Base-by-base conservation (phyloP, 2,329 filamentous ascomycete genomes). In the Mycosphaerella sp. region DNA sequence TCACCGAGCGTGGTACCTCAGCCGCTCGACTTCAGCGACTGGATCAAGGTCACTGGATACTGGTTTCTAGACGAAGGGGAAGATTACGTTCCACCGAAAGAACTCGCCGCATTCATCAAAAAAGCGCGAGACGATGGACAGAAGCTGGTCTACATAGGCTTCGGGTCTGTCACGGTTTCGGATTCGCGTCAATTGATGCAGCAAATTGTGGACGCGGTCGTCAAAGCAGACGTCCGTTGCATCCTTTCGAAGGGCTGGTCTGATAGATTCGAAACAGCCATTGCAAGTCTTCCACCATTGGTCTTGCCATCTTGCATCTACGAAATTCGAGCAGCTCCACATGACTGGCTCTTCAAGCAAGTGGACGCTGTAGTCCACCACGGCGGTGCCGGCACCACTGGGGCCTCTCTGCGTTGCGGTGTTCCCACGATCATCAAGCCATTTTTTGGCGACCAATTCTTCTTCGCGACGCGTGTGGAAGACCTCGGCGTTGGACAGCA, bases 361-460 rank as follows among this genome's bases (percentile, higher is more conserved):
- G 88, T 98, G 50, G 93, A 98, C 64, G 93, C 91, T 4, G 91
- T 87, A 2, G 89, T 87, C 6, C 93, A 98, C 66, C 93, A 98
- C 65, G 93, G 93, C 42, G 93, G 93, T 4, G 88, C 89, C 4
- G 93, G 93, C 1, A 98, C 93, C 0, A 98, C 93, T 0, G 93
- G 93, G 1, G 93, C 93, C 0, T 95, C 89, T 68, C 75, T 98
- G 43, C 80, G 93, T 46, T 90, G 90, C 0, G 93, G 93, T 2
- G 81, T 95, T 4, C 93, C 93, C 0, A 97, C 93, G 0, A 90
- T 98, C 57, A 86, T 97, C 65, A 87, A 91, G 55, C 93, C 93
- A 0, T 98, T 97, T 74, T 98, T 98, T 65, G 93, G 93, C 4
- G 93, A 98, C 63, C 93, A 98, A 66, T 96, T 86, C 76, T 98